phyloP scores from a whole-genome alignment of 2,329 filamentous ascomycete genomes.

The Rhinocladiella similis region DNA sequence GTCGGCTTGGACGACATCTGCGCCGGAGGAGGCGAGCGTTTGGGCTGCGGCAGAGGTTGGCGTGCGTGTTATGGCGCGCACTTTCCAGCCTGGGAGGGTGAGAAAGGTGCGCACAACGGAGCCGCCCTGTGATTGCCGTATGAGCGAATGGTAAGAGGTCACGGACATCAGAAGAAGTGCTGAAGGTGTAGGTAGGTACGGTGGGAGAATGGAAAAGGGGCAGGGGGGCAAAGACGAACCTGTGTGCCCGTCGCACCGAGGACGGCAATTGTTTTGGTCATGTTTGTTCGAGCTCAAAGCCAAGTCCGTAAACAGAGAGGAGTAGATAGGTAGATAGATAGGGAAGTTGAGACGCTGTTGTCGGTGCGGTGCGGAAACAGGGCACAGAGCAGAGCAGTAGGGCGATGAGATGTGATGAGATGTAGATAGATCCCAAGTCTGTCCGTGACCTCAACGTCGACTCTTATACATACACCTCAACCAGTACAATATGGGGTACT shows the following conservation, averaged over 20 bases:
- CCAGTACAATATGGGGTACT: too few relatives aligned
- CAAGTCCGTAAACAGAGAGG: too few relatives aligned
- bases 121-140: not conserved
- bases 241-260: slow-evolving; percentile 6
- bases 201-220: too few relatives aligned
- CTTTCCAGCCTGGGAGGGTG: slow-evolving; percentile 4
- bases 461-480: too few relatives aligned
- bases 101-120: slow-evolving; percentile 8
- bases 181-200: too few relatives aligned
- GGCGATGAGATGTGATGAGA: too few relatives aligned
- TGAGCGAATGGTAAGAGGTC: not conserved
- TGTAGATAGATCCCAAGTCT: too few relatives aligned
- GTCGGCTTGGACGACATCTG: slow-evolving; percentile 7
- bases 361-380: too few relatives aligned
- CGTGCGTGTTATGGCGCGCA: slow-evolving; percentile 9
- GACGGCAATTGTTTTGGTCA: slow-evolving; percentile 4
- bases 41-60: not conserved
- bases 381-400: too few relatives aligned
- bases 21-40: not conserved
- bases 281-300: not conserved
- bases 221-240: not conserved
- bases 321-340: too few relatives aligned
- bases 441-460: too few relatives aligned
- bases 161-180: not conserved
- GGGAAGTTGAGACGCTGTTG: too few relatives aligned